Conservation (phyloP, 805 yeast species). For the Nakazawaea ambrosiae region DNA sequence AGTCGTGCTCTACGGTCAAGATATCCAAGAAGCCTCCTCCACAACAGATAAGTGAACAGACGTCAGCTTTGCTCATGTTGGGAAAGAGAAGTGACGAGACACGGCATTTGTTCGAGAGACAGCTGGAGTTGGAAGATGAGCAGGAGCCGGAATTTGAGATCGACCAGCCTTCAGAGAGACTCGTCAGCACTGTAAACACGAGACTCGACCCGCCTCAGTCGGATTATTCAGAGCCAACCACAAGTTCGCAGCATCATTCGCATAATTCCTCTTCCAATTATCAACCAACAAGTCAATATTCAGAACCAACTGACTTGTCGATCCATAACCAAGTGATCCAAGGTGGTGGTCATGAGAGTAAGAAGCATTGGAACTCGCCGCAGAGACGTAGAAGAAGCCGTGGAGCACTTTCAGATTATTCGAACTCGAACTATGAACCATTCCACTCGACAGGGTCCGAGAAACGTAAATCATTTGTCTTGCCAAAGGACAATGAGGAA, state of each 20-base stretch:
- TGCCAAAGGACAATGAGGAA: neutral
- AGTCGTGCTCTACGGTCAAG: conserved; percentile 15
- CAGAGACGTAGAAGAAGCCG: conserved; percentile 27
- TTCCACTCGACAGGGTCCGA: neutral
- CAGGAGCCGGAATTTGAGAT: neutral
- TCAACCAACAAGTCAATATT: conserved; percentile 12
- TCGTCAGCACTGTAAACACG: conserved; percentile 3
- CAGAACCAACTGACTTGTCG: conserved; percentile 24
- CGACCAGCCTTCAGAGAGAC: neutral
- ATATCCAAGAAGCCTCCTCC: conserved; percentile 22
- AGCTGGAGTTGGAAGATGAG: conserved; percentile 14
- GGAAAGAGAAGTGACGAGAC: conserved; percentile 23
- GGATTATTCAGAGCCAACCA: conserved; percentile 13
- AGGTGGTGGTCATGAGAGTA: neutral
- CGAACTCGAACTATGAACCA: conserved; percentile 4
- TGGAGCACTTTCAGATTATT: conserved; percentile 10
- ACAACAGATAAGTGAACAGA: conserved; percentile 18
- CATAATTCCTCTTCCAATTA: conserved; percentile 22
- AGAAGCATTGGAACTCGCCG: conserved; percentile 33
- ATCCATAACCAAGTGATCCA: conserved; percentile 12
- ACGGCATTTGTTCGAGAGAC: conserved; percentile 20
- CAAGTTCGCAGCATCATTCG: conserved; percentile 18
- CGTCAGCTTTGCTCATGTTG: conserved; percentile 18
- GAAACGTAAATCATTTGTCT: neutral
- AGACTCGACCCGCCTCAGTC: conserved; percentile 2